Percentiles rank a stretch among this genome's conserved stretches.
These are phyloP conservation scores for Miscanthus sacchariflorus DNA, from an alignment of 202 grass and related monocot genomes.

Conservation along the genomic window DNA sequence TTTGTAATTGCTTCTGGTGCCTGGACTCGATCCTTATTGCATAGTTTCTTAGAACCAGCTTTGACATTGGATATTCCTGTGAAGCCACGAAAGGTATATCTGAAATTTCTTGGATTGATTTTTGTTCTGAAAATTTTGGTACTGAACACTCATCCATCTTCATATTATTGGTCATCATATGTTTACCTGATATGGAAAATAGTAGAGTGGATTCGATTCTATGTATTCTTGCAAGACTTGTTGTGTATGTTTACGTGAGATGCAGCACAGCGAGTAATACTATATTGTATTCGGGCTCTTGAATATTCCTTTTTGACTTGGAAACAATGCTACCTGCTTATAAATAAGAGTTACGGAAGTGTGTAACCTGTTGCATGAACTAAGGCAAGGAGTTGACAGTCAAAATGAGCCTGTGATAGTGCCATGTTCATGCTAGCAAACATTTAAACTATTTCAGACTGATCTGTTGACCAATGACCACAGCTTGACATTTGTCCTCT, in stretches of 20 bases:
- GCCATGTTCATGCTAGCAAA: conserved; percentile 15
- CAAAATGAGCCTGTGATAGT: conserved; percentile 17
- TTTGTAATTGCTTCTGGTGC: conserved; percentile 87
- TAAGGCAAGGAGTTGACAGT: neutral
- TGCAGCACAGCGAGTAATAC: conserved; percentile 25
- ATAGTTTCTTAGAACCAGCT: conserved; percentile 65
- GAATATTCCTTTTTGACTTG: neutral
- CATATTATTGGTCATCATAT: neutral
- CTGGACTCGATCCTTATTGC: conserved; percentile 82
- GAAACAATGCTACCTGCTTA: conserved; percentile 12
- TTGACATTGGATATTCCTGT: conserved; percentile 73
- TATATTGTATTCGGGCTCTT: conserved; percentile 1
- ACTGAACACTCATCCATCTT: neutral
- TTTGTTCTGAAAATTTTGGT: conserved; percentile 32
- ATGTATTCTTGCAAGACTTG: neutral
- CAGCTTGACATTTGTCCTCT: neutral
- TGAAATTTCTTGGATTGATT: conserved; percentile 39
- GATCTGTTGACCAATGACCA: conserved; percentile 1
- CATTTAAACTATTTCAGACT: conserved; percentile 29
- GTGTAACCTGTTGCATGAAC: neutral
- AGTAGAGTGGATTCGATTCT: neutral
- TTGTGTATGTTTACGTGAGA: conserved; percentile 24
- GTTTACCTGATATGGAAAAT: conserved; percentile 6
- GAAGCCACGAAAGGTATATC: conserved; percentile 83
- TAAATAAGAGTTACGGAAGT: conserved; percentile 20